Evolutionary conservation across 2,329 filamentous ascomycete species (phyloP), one percentile per base, ranked within the genome.

Genomic region (Kalaharituber pfeilii): DNA sequence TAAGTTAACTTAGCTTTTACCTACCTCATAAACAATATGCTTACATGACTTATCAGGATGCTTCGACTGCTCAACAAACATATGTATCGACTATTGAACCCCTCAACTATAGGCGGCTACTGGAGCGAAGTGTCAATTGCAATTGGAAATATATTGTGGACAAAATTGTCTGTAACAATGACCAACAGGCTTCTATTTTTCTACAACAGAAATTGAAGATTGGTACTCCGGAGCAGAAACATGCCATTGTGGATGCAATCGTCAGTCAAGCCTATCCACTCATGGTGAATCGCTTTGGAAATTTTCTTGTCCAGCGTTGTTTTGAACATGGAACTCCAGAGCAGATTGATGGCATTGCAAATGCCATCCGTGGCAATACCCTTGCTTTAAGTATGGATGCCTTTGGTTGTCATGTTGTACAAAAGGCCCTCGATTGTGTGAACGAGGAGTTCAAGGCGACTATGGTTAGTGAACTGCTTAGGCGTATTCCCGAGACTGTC

Each of bases 131-230:
- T 66, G 86, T 94, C 69, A 94, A 85, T 65, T 96, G 89, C 71
- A 93, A 98, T 72, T 98, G 89, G 91, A 94, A 91, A 71, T 95
- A 94, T 67, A 95, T 98, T 63, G 91, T 98, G 53, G 89, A 98
- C 72, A 96, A 96, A 74, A 98, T 98, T 66, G 88, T 98, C 62
- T 93, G 86, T 77, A 95, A 88, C 72, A 96, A 98, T 68, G 91
- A 98, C 66, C 91, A 98, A 69, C 91, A 98, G 69, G 91, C 93
- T 8, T 98, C 91, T 1, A 96, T 98, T 65, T 98, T 98, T 70
- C 74, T 98, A 45, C 91, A 98, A 68, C 91, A 98, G 71, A 98
- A 98, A 72, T 83, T 98, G 63, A 98, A 98, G 72, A 84, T 95
- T 58, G 88, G 88, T 56, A 95, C 88, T 3, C 76, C 82, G 0